Evolutionary conservation across 1,284 basidiomycete genomes (phyloP).

Genomic region (Moesziomyces antarcticus): DNA sequence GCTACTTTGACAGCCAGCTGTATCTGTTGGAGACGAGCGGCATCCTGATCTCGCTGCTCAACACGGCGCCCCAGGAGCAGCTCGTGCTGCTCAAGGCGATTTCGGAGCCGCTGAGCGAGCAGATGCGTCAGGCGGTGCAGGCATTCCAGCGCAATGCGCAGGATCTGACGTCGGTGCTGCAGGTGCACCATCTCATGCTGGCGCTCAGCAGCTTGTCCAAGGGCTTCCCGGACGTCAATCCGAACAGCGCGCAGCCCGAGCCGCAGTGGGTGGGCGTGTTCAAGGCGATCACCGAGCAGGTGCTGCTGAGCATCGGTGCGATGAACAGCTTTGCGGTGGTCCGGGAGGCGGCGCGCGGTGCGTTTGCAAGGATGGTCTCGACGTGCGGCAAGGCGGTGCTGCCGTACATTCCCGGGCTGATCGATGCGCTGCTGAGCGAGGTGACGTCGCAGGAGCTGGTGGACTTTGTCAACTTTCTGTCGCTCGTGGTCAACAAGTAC

Average conservation of each 20-base stretch:
- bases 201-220: conserved; percentile 94
- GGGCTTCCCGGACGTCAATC: conserved; percentile 80
- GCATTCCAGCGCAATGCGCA: conserved; percentile 61
- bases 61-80: conserved; percentile 77
- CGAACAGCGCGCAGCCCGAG: conserved; percentile 71
- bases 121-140: conserved; percentile 78
- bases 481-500: conserved; percentile 88
- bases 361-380: conserved; percentile 91
- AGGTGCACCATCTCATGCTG: conserved; percentile 95
- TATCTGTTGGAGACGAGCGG: conserved; percentile 95
- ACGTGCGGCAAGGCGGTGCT: conserved; percentile 83
- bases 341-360: conserved; percentile 83
- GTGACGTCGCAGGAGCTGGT: conserved; percentile 91
- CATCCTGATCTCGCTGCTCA: conserved; percentile 81
- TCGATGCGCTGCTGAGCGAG: conserved; percentile 86
- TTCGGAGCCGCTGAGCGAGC: conserved; percentile 82
- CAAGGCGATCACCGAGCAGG: conserved; percentile 85
- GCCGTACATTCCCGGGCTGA: conserved; percentile 82
- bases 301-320: conserved; percentile 85
- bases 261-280: conserved; percentile 84
- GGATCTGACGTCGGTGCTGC: conserved; percentile 81
- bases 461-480: conserved; percentile 95
- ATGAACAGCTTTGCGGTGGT: conserved; percentile 89
- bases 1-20: conserved; percentile 87
- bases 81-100: conserved; percentile 75